Evolutionary conservation across 2,329 filamentous ascomycete genomes (phyloP), one percentile per base, ranked within the genome.

Genomic region (Talaromyces pinophilus): DNA sequence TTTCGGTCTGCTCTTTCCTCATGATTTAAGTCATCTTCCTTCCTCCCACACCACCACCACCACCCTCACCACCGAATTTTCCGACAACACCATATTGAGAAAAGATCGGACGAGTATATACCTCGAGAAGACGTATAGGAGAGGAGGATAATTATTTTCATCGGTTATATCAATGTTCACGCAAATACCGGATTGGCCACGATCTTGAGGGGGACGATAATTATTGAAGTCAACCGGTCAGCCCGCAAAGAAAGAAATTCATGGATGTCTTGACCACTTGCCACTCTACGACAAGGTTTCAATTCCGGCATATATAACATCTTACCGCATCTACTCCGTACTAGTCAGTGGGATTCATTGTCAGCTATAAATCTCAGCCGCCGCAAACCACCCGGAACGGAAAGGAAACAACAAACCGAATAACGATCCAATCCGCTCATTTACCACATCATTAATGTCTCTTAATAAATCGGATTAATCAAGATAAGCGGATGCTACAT

Each of bases 1-100:
- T 62, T 54, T 54, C 46, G n/a, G 60, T 44, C 46, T 54, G 60
- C 60, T 55, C 33, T 54, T 63, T 54, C 48, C 33, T 55, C 48
- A n/a, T 3, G 30, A 13, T 35, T 22, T 19, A 35, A 35, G 19
- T 13, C 54, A 22, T 40, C 40, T 8, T 40, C 44, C 35, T 62
- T 52, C 33, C n/a, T 44, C 17, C 19, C 30, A 30, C 50, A 54
- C 25, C 28, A 54, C 25, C 28, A 10, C 48, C 19, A 19, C 19
- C n/a, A 3, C 52, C 52, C 5, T 17, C 17, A 33, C 54, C n/a
- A 35, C 33, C 15, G 19, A 55, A 22, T 19, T 6, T 35, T 33
- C 8, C 30, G 35, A 40, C 48, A 19, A 25, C 59, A 30, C 22
- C 59, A n/a, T 46, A 33, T 28, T 50, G 25, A 4, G 30, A n/a